Evolutionary conservation across 768 basidiomycete species (phyloP), one percentile per base, ranked within the genome.

Genomic region (Neoboletus magnificus): DNA sequence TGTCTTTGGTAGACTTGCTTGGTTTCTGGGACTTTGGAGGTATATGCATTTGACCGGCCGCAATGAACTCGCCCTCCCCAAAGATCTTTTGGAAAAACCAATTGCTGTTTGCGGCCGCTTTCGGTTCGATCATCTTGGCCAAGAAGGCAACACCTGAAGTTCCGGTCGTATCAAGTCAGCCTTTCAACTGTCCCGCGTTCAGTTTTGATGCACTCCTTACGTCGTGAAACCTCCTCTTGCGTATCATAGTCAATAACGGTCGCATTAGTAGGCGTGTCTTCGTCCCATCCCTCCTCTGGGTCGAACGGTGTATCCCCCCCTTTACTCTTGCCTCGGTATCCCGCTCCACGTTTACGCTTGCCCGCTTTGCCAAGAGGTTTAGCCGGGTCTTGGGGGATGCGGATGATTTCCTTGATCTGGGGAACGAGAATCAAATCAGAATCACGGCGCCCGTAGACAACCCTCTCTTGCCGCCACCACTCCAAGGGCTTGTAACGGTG

Each of bases 31-130:
- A 82, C 8, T 81, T 76, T 1, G 89, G 83, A 5, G 93, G 93
- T 39, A 98, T 88, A 50, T 81, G 77, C 43, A 98, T 77, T 59
- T 93, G 84, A 0, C 97, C 97, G 30, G 92, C 88, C 1, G 94
- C 96, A 56, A 98, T 84, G 67, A 91, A 98, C 43, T 91, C 85
- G 44, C 85, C 90, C 59, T 98, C 96, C 27, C 88, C 86, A 64
- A 95, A 96, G 22, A 97, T 81, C 73, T 93, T 95, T 66, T 96
- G 89, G 70, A 92, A 99, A 23, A 77, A 78, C 85, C 94, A 98
- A 12, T 79, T 78, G 49, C 79, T 79, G 57, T 85, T 84, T 10
- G 77, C 78, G 0, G 89, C 83, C 18, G 76, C 66, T 54, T 78
- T 76, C 2, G 87, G 87, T 2, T 79, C 63, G 15, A 93, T 78